Conservation (phyloP, 2,329 filamentous ascomycete genomes). For the Metarhizium brunneum region DNA sequence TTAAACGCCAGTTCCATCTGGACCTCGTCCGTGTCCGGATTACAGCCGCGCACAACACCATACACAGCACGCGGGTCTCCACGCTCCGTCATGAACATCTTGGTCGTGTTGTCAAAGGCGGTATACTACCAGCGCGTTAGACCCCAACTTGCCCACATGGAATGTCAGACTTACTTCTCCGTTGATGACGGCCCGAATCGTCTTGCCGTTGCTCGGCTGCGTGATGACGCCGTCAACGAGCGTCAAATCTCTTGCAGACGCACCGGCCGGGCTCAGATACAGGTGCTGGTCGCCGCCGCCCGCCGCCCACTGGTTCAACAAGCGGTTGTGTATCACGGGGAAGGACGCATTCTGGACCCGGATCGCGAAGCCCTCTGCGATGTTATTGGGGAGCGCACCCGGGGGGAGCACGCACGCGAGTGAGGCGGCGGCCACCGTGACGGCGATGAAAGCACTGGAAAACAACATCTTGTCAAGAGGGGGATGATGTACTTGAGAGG, state of each 20-base stretch:
- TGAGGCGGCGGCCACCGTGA: background rate
- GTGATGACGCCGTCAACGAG: constrained; percentile 28
- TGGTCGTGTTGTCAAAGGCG: constrained; percentile 34
- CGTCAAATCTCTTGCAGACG: constrained; percentile 24
- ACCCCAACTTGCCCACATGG: too few relatives aligned
- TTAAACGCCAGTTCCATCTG: constrained; percentile 28
- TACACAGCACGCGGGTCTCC: constrained; percentile 32
- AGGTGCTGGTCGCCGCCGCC: constrained; percentile 31
- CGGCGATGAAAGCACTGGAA: background rate
- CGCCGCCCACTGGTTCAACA: constrained; percentile 25
- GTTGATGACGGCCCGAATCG: constrained; percentile 31
- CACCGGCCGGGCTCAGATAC: constrained; percentile 28
- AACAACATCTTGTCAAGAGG: background rate
- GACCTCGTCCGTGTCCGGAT: constrained; percentile 29
- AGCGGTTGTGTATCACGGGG: constrained; percentile 25
- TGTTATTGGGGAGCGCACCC: constrained; percentile 19
- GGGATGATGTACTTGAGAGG: background rate
- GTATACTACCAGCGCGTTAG: constrained; percentile 21
- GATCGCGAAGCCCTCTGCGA: constrained; percentile 24
- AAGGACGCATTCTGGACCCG: constrained; percentile 27
- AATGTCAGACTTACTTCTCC: constrained; percentile 25
- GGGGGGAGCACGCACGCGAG: constrained; percentile 22
- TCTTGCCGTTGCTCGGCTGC: constrained; percentile 12
- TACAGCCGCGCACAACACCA: constrained; percentile 30
- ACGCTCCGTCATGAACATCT: constrained; percentile 37